Evolutionary conservation across 176 grass and related monocot species (phyloP).

Genomic region (Poa annua): DNA sequence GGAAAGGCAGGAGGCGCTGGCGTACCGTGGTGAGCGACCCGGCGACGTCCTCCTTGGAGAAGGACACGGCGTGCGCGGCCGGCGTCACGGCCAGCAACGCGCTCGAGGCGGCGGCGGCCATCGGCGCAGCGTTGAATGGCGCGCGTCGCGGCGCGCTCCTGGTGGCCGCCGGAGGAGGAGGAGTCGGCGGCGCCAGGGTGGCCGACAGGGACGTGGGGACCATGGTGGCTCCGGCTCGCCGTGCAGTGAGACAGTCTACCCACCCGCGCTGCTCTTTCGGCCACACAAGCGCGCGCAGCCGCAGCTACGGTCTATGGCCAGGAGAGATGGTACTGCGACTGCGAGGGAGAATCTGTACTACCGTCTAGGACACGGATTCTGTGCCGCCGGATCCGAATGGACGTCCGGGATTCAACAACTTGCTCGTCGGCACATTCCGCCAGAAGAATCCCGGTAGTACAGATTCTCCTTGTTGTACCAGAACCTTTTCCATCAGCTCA

Average conservation of each 20-base stretch:
- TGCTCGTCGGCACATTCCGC: not conserved
- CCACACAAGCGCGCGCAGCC: constrained; percentile 37
- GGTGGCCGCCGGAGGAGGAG: constrained; percentile 22
- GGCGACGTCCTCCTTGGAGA: constrained; percentile 81
- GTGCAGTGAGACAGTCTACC: constrained; percentile 21
- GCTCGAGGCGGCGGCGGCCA: constrained; percentile 29
- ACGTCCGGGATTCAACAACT: not conserved
- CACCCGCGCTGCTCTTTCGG: constrained; percentile 19
- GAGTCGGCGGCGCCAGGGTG: constrained; percentile 32
- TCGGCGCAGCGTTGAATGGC: constrained; percentile 12
- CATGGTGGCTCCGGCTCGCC: constrained; percentile 44
- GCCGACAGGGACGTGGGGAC: constrained; percentile 45
- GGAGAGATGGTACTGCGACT: not conserved
- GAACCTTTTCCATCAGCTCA: not conserved
- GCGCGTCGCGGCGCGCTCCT: constrained; percentile 36
- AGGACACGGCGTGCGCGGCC: constrained; percentile 53
- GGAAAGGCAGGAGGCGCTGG: not conserved
- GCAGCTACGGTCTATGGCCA: not conserved
- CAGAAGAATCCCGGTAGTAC: not conserved
- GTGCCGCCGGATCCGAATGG: not conserved
- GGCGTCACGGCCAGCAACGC: constrained; percentile 36
- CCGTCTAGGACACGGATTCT: not conserved
- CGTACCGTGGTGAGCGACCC: constrained; percentile 69
- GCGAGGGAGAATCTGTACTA: not conserved
- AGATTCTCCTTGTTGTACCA: not conserved